Evolutionary conservation across 371 early-diverging fungal genomes (phyloP).

Genomic region (Saksenaea vasiformis): DNA sequence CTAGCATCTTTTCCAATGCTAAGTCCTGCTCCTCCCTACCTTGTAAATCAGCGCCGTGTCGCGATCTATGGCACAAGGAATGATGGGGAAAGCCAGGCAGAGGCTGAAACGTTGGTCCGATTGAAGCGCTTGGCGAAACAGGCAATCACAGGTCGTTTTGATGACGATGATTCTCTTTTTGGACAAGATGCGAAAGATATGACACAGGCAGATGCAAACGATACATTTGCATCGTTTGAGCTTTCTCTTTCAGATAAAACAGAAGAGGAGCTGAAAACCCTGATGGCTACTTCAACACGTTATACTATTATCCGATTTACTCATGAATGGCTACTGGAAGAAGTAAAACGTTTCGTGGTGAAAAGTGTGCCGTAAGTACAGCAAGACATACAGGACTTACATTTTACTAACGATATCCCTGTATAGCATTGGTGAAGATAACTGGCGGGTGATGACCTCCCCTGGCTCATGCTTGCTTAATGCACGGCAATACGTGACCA

Average conservation of each 20-base stretch:
- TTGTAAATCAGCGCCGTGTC: slow-evolving; percentile 62
- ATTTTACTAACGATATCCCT: background rate
- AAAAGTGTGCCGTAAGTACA: slow-evolving; percentile 60
- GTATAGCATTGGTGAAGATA: slow-evolving; percentile 71
- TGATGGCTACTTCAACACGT: slow-evolving; percentile 45
- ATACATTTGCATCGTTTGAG: slow-evolving; percentile 36
- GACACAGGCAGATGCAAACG: slow-evolving; percentile 49
- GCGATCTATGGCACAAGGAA: slow-evolving; percentile 40
- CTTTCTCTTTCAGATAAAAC: slow-evolving; percentile 33
- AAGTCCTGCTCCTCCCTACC: slow-evolving; percentile 38
- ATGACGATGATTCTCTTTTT: slow-evolving; percentile 28
- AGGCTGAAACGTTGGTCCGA: slow-evolving; percentile 22
- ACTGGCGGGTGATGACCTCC: slow-evolving; percentile 81
- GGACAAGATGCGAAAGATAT: slow-evolving; percentile 47
- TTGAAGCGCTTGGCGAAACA: slow-evolving; percentile 32
- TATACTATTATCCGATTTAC: slow-evolving; percentile 56
- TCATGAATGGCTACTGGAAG: slow-evolving; percentile 59
- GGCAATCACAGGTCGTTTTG: slow-evolving; percentile 27
- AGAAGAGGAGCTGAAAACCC: slow-evolving; percentile 31
- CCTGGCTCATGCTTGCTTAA: slow-evolving; percentile 81
- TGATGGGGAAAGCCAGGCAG: slow-evolving; percentile 21
- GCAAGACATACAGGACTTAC: background rate
- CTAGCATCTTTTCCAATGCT: slow-evolving; percentile 57
- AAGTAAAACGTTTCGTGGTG: slow-evolving; percentile 71
- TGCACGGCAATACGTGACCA: slow-evolving; percentile 64